phyloP scores from a whole-genome alignment of 305 asterid species.

The Fraxinus platypoda region DNA sequence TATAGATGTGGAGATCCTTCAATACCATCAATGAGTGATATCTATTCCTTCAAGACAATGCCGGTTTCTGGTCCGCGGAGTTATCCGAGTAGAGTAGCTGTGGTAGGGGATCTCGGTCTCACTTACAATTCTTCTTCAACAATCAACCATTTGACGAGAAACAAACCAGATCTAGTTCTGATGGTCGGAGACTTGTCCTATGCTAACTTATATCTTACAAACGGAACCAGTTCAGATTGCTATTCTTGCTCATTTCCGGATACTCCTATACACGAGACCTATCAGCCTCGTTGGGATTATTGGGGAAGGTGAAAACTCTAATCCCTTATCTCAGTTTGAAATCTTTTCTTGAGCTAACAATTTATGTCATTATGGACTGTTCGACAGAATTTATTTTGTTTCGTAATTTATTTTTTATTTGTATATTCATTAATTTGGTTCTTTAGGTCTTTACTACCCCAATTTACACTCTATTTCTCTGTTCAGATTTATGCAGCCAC shows the following conservation, averaged over 20 bases:
- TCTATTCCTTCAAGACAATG: slow-evolving; percentile 76
- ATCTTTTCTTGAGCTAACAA: neutral
- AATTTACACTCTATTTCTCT: neutral
- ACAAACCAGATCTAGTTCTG: slow-evolving; percentile 72
- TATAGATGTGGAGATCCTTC: slow-evolving; percentile 90
- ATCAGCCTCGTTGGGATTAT: slow-evolving; percentile 99
- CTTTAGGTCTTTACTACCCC: neutral
- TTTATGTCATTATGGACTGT: neutral
- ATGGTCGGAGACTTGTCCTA: slow-evolving; percentile 74
- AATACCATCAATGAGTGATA: slow-evolving; percentile 58
- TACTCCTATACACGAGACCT: slow-evolving; percentile 90
- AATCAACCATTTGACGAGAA: slow-evolving; percentile 54
- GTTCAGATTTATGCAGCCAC: slow-evolving; percentile 80
- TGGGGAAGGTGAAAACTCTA: slow-evolving; percentile 79
- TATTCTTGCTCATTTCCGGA: slow-evolving; percentile 77
- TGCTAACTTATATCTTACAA: slow-evolving; percentile 86
- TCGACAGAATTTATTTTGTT: neutral
- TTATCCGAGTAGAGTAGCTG: slow-evolving; percentile 67
- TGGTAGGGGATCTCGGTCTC: slow-evolving; percentile 89
- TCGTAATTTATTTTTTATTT: neutral
- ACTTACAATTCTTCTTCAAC: slow-evolving; percentile 93
- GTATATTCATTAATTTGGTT: neutral
- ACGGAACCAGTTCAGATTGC: slow-evolving; percentile 89
- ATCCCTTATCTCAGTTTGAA: neutral
- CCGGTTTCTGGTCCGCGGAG: slow-evolving; percentile 58